A percentile compares a stretch with the other conserved stretches of the same genome.
Conservation (phyloP, 139 green algal genomes). For the Picochlorum sp. region DNA sequence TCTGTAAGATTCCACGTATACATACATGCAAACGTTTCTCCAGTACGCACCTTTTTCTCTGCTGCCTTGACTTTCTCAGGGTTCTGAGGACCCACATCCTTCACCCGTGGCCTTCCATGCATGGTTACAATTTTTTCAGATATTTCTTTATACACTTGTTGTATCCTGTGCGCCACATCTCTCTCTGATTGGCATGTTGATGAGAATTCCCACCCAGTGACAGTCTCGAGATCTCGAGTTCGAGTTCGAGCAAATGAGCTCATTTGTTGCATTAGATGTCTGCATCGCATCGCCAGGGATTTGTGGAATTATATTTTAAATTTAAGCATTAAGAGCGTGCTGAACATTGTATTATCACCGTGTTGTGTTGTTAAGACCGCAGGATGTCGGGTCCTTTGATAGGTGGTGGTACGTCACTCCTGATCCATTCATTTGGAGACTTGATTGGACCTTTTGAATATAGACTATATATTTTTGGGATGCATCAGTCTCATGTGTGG, state of each 20-base stretch:
- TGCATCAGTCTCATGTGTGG: background rate
- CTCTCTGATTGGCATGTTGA: no score
- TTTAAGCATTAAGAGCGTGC: no score
- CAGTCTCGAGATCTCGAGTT: no score
- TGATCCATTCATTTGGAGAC: background rate
- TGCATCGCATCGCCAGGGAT: no score
- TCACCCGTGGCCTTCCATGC: slow-evolving; percentile 27
- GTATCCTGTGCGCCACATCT: no score
- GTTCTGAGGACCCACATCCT: slow-evolving; percentile 13
- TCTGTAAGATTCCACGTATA: background rate
- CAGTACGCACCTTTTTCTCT: slow-evolving; percentile 21
- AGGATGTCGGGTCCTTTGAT: slow-evolving; percentile 11
- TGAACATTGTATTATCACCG: no score
- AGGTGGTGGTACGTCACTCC: slow-evolving; percentile 8
- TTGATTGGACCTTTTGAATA: background rate
- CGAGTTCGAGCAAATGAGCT: no score
- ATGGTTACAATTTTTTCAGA: slow-evolving; percentile 5
- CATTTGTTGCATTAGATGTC: no score
- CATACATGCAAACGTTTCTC: background rate
- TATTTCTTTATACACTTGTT: no score
- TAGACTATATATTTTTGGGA: background rate
- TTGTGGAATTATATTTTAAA: no score
- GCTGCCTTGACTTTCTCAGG: slow-evolving; percentile 28
- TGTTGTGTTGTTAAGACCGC: background rate
- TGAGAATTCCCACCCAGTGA: no score